phyloP scores from a whole-genome alignment of 768 basidiomycete genomes.

The Mycena galericulata region DNA sequence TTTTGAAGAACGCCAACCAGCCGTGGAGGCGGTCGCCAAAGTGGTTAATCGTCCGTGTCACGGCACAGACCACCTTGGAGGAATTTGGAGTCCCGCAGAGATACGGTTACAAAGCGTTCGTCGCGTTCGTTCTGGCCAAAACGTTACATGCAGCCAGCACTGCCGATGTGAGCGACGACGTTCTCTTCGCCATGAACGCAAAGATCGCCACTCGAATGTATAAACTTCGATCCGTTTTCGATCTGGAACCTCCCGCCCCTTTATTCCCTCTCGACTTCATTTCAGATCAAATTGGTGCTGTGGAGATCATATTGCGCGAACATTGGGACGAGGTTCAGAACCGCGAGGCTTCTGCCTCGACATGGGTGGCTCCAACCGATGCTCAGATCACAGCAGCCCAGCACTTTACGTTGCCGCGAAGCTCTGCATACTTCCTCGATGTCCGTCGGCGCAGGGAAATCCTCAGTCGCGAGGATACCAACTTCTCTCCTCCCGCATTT shows the following conservation, averaged over 20 bases:
- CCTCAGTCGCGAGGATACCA: not conserved
- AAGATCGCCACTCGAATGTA: slow-evolving; percentile 52
- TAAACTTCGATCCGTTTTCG: slow-evolving; percentile 49
- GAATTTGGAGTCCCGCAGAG: slow-evolving; percentile 18
- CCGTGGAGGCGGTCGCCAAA: slow-evolving; percentile 64
- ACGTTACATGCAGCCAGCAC: slow-evolving; percentile 38
- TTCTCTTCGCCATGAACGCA: slow-evolving; percentile 49
- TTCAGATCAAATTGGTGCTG: slow-evolving; percentile 29
- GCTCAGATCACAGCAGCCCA: not conserved
- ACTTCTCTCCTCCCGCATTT: not conserved
- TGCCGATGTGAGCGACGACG: slow-evolving; percentile 35
- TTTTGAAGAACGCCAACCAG: slow-evolving; percentile 15
- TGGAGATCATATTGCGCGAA: not conserved
- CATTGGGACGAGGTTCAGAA: slow-evolving; percentile 2
- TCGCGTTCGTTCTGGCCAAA: slow-evolving; percentile 52
- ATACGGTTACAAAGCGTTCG: slow-evolving; percentile 59
- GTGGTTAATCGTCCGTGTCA: slow-evolving; percentile 63
- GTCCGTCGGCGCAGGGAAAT: not conserved
- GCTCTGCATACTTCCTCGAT: not conserved
- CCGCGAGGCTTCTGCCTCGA: not conserved
- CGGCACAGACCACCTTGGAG: slow-evolving; percentile 51
- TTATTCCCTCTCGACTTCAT: slow-evolving; percentile 27
- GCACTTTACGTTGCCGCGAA: slow-evolving; percentile 10
- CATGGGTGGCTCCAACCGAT: not conserved
- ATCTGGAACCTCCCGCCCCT: not conserved